A percentile compares a stretch with the other conserved stretches of the same genome.
These are phyloP conservation scores for Globisporangium lucens DNA, from an alignment of 352 stramenopile species.

Conservation along the genomic window DNA sequence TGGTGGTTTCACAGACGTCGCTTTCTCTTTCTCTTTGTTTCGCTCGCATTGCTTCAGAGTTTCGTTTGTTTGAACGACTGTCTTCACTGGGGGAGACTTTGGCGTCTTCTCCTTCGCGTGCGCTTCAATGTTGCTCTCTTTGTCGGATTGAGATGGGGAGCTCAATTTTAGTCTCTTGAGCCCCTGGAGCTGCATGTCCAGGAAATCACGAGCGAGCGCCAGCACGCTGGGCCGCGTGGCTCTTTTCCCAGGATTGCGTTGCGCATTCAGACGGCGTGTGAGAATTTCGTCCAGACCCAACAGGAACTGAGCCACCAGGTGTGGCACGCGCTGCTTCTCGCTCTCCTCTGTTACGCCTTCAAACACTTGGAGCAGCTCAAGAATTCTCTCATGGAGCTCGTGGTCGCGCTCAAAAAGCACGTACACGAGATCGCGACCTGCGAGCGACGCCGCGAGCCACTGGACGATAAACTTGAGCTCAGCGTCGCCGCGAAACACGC, in stretches of 20 bases:
- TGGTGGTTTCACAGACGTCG: not conserved
- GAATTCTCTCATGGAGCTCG: slow-evolving; percentile 44
- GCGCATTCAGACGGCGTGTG: not conserved
- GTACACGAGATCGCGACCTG: slow-evolving; percentile 48
- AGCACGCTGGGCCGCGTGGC: slow-evolving; percentile 13
- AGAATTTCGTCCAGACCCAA: slow-evolving; percentile 7
- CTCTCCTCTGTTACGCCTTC: not conserved
- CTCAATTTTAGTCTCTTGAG: slow-evolving; percentile 11
- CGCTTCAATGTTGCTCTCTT: not conserved
- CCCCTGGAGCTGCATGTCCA: slow-evolving; percentile 13
- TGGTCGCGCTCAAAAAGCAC: slow-evolving; percentile 50
- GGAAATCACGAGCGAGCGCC: slow-evolving; percentile 9
- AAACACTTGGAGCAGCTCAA: slow-evolving; percentile 13
- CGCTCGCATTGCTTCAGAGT: not conserved
- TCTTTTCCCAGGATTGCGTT: slow-evolving; percentile 9
- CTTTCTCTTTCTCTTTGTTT: not conserved
- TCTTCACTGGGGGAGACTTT: not conserved
- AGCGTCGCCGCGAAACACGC: slow-evolving; percentile 66
- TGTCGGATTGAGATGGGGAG: not conserved
- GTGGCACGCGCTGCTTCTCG: slow-evolving; percentile 6
- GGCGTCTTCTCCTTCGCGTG: not conserved
- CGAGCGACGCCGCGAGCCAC: slow-evolving; percentile 69
- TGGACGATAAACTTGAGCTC: slow-evolving; percentile 84
- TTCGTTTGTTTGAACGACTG: not conserved
- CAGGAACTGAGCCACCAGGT: slow-evolving; percentile 14